Base-by-base conservation (phyloP, 116 monocot species). In the Zostera marina region DNA sequence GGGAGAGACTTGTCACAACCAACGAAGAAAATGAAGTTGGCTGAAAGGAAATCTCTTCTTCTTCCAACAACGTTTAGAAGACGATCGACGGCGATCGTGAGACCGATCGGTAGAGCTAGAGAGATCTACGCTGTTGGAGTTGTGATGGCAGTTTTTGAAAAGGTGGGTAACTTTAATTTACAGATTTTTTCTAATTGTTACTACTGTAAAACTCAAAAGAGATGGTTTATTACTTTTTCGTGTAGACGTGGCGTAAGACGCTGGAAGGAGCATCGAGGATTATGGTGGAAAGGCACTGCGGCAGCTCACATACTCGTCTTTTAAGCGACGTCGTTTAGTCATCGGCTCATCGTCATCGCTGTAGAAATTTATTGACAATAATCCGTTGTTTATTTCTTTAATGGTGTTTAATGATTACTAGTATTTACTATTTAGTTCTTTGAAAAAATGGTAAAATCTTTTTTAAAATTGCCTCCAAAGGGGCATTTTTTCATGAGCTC, bases 231-330 rank as follows among this genome's bases (percentile, higher is more conserved):
- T 11, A 11, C 17, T 6, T 14, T 9, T 39, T 41, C 7, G 16
- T 19, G 45, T 65, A 81, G 90, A 81, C 84, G 56, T 90, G 90
- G 90, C 67, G 84, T 0, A 84, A 61, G 58, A 78, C 84, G 0
- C 40, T 84, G 14, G 79, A 73, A 55, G 76, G 81, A 9, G 81
- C 88, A 51, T 83, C 83, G 2, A 84, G 65, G 73, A 61, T 81
- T 68, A 68, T 81, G 23, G 71, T 79, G 11, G 81, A 81, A 70
- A 76, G 71, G 73, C 81, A 81, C 45, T 73, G 32, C 32, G 5
- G 84, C 63, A 76, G 48, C 1, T 59, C 63, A n/a, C 84, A 84
- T 58, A 72, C 77, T 26, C 78, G 73, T 11, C 78, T 90, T 41
- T 76, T 84, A 24, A 74, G 74, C 49, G 90, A 84, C 48, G 47